phyloP scores from a whole-genome alignment of 2,329 filamentous ascomycete species.

The Clarireedia paspali region DNA sequence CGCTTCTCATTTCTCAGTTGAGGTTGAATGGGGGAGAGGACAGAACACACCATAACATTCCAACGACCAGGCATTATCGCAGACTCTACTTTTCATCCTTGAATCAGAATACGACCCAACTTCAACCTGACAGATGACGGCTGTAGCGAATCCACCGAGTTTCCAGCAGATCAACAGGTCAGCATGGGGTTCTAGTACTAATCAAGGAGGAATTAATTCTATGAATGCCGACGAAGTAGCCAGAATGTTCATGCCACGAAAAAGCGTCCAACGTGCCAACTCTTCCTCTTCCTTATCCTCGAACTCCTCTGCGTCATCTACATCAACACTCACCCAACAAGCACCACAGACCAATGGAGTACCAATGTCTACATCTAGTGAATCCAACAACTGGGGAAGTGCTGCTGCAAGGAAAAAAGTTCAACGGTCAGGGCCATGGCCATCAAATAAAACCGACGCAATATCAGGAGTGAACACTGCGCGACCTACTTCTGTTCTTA shows the following conservation, averaged over 20 bases:
- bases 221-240: constrained; percentile 80
- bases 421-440: constrained; percentile 49
- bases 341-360: constrained; percentile 55
- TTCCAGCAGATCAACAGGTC: constrained; percentile 56
- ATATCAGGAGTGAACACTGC: constrained; percentile 51
- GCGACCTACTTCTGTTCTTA: constrained; percentile 52
- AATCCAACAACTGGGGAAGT: constrained; percentile 26
- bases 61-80: constrained; percentile 9
- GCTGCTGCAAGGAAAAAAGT: constrained; percentile 42
- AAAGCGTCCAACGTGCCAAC: constrained; percentile 77
- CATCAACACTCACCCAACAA: constrained; percentile 56
- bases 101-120: neutral
- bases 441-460: constrained; percentile 56
- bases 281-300: constrained; percentile 70
- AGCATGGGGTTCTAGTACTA: constrained; percentile 57
- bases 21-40: constrained; percentile 12
- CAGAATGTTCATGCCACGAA: constrained; percentile 85
- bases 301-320: constrained; percentile 49
- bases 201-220: constrained; percentile 53
- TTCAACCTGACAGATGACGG: constrained; percentile 46
- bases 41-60: constrained; percentile 8
- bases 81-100: constrained; percentile 7
- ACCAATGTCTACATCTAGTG: constrained; percentile 22
- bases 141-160: constrained; percentile 57
- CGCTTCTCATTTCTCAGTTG: constrained; percentile 14